Evolutionary conservation across 176 grass and related monocot species (phyloP).

Genomic region (Lolium multiflorum): DNA sequence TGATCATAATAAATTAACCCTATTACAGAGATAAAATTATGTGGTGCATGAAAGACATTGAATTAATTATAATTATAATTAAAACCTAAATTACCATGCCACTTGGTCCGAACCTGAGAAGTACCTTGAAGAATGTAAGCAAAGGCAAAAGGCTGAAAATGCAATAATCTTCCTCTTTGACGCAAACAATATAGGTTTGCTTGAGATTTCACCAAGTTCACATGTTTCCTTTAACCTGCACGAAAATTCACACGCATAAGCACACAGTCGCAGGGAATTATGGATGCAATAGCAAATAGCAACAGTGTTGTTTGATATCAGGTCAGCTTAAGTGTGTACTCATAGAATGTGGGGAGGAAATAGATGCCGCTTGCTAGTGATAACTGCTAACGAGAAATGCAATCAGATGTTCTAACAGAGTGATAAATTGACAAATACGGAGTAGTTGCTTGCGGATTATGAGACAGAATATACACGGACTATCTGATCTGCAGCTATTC

Average conservation of each 20-base stretch:
- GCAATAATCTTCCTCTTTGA: slow-evolving; percentile 75
- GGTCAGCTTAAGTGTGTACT: background rate
- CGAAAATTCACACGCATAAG: slow-evolving; percentile 11
- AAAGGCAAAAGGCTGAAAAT: slow-evolving; percentile 58
- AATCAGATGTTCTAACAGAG: background rate
- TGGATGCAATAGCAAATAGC: background rate
- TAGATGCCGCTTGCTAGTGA: too few species aligned
- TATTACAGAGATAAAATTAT: background rate
- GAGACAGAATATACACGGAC: background rate
- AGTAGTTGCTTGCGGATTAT: background rate
- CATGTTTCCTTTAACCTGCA: slow-evolving; percentile 51
- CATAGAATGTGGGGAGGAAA: too few species aligned
- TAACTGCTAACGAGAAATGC: background rate
- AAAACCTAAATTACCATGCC: slow-evolving; percentile 35
- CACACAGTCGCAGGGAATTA: background rate
- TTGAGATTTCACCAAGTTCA: slow-evolving; percentile 53
- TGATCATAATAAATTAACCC: background rate
- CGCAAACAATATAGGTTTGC: slow-evolving; percentile 36
- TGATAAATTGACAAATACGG: background rate
- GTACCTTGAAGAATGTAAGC: slow-evolving; percentile 87
- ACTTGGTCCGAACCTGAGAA: slow-evolving; percentile 82
- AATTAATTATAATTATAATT: slow-evolving; percentile 36
- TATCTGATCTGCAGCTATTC: background rate
- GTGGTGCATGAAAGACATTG: background rate
- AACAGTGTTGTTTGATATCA: background rate